Percentiles rank a stretch among this genome's conserved stretches.
Evolutionary conservation across 805 yeast species (phyloP).

Genomic region (Priceomyces haplophilus): DNA sequence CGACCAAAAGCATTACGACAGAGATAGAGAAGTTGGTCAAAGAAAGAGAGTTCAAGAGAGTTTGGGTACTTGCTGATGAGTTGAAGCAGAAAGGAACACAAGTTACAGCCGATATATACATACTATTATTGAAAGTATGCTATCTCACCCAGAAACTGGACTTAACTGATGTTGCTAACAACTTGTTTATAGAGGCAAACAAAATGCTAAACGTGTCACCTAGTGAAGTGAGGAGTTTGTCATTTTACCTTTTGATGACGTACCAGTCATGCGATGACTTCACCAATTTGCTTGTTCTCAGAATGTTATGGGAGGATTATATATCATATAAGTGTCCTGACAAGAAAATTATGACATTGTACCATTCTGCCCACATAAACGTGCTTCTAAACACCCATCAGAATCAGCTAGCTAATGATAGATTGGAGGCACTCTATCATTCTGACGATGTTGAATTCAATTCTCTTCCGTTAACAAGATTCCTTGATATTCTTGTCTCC

Average conservation of each 20-base stretch:
- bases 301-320: slow-evolving; percentile 20
- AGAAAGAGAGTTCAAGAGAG: not conserved
- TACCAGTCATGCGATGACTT: slow-evolving; percentile 16
- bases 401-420: slow-evolving; percentile 19
- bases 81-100: not conserved
- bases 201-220: not conserved
- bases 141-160: slow-evolving; percentile 1
- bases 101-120: slow-evolving; percentile 4
- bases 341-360: slow-evolving; percentile 12
- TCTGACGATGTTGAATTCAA: not conserved
- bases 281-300: slow-evolving; percentile 18
- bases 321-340: slow-evolving; percentile 7
- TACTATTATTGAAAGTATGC: slow-evolving; percentile 4
- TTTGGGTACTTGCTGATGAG: slow-evolving; percentile 4
- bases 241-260: slow-evolving; percentile 5
- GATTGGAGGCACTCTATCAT: slow-evolving; percentile 10
- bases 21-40: not conserved
- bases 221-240: slow-evolving; percentile 2
- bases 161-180: slow-evolving; percentile 1
- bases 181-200: slow-evolving; percentile 5
- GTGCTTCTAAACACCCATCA: slow-evolving; percentile 24
- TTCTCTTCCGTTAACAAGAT: slow-evolving; percentile 17
- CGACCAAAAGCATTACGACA: not conserved
- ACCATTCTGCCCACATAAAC: slow-evolving; percentile 22
- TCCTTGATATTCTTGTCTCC: slow-evolving; percentile 15